A percentile compares a stretch with the other conserved stretches of the same genome.
These are phyloP conservation scores for Beta macrorhiza DNA, from an alignment of 179 eudicot genomes.

Conservation along the genomic window DNA sequence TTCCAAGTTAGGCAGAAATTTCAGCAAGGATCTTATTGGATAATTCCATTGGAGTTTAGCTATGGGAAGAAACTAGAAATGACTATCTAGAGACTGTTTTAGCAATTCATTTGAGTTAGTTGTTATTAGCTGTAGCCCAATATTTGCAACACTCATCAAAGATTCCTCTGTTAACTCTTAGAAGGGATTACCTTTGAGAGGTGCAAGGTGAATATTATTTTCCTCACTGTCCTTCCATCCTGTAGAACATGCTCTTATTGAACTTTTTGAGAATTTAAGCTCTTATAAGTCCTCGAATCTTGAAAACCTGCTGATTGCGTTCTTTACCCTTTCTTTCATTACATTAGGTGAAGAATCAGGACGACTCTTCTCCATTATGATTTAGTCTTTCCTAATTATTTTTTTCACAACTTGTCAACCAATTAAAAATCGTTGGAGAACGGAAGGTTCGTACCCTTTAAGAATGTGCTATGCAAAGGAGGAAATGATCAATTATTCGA, in stretches of 20 bases:
- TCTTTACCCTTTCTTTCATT: background rate
- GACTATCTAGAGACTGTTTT: background rate
- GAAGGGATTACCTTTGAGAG: background rate
- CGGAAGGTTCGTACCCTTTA: background rate
- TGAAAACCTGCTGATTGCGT: background rate
- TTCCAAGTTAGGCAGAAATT: background rate
- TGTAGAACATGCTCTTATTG: background rate
- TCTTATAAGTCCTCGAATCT: background rate
- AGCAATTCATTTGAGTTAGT: background rate
- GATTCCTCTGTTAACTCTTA: background rate
- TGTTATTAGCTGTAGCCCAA: no score
- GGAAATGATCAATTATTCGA: background rate
- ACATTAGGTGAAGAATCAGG: background rate
- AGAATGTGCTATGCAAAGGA: background rate
- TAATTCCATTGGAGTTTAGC: background rate
- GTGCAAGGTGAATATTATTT: background rate
- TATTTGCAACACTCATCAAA: background rate
- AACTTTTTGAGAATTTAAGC: background rate
- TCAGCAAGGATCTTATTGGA: constrained; percentile 4
- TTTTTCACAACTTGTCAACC: background rate
- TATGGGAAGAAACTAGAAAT: background rate
- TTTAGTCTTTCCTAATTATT: background rate
- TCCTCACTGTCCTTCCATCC: background rate
- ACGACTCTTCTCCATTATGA: background rate
- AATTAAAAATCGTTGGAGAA: background rate